Evolutionary conservation across 768 basidiomycete species (phyloP), one percentile per base, ranked within the genome.

Genomic region (Chalciporus piperatus): DNA sequence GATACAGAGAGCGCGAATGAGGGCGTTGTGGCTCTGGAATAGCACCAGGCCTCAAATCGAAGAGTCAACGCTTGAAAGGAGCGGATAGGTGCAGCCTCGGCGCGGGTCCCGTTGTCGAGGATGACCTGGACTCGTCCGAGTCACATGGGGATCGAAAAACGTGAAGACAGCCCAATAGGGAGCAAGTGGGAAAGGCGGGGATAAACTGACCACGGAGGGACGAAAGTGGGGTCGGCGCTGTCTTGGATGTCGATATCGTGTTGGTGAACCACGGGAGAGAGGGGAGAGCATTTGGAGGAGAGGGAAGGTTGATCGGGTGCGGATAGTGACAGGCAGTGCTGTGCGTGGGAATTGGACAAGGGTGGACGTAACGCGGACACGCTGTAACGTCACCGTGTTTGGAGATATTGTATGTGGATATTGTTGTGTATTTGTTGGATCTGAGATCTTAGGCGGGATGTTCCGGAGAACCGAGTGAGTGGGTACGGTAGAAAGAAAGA

Each of bases 401-500:
- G 56, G 30, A 20, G 23, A 12, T 45, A 32, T 17, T 44, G n/a
- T 68, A 9, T 51, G 50, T 58, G 23, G 41, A 2, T 22, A 13
- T 32, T 32, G 14, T 64, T 30, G 48, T 45, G 3, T 28, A 19
- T 48, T 37, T 32, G 14, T 27, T 1, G 23, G 52, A 68, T 67
- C 67, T 65, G 54, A 69, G 67, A 69, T 69, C 44, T 33, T 27
- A 27, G 48, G 55, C 69, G 67, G 67, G 47, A 67, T 65, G 58
- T 70, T 61, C 69, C 69, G 67, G 23, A 49, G 50, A 19, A 37
- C 67, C 67, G 69, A 69, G 56, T 56, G 17, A 70, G 43, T 47
- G 67, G n/a, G 67, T 57, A 69, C 66, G 58, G 61, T 57, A 69
- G 59, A 67, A 67, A 59, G 66, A 65, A 67, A 65, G 67, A 67